phyloP scores from a whole-genome alignment of 768 basidiomycete genomes.

The Leccinellum rugosiceps region DNA sequence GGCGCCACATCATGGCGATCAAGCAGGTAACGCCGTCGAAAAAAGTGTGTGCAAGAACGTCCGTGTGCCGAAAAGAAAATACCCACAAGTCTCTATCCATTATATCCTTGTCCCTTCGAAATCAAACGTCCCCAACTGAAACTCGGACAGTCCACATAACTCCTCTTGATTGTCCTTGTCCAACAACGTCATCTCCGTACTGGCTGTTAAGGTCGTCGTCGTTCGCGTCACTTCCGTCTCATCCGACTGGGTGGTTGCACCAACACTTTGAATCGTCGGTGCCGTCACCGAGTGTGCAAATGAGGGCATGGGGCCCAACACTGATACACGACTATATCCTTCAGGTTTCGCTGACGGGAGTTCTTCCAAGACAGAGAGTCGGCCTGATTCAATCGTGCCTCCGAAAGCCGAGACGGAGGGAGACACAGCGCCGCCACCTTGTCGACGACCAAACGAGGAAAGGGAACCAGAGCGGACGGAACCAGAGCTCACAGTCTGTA shows the following conservation, averaged over 20 bases:
- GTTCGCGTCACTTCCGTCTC: constrained; percentile 29
- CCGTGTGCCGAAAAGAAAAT: background rate
- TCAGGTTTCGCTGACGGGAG: constrained; percentile 11
- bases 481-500: constrained; percentile 34
- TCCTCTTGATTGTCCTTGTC: constrained; percentile 15
- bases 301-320: constrained; percentile 34
- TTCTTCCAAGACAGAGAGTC: constrained; percentile 24
- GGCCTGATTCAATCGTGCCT: constrained; percentile 13
- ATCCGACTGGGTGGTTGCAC: constrained; percentile 29
- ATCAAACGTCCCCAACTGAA: constrained; percentile 20
- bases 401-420: constrained; percentile 55
- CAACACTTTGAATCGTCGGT: constrained; percentile 32
- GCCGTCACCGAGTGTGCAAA: constrained; percentile 26
- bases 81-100: background rate
- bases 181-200: constrained; percentile 9
- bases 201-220: constrained; percentile 19
- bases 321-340: constrained; percentile 23
- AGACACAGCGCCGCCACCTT: constrained; percentile 34
- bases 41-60: background rate
- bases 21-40: background rate
- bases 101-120: constrained; percentile 17
- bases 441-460: constrained; percentile 49
- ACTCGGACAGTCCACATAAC: constrained; percentile 1
- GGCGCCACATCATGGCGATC: constrained; percentile 11
- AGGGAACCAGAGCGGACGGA: constrained; percentile 51